Base-by-base conservation (phyloP, 1,284 basidiomycete species). In the Sutorius eximius region DNA sequence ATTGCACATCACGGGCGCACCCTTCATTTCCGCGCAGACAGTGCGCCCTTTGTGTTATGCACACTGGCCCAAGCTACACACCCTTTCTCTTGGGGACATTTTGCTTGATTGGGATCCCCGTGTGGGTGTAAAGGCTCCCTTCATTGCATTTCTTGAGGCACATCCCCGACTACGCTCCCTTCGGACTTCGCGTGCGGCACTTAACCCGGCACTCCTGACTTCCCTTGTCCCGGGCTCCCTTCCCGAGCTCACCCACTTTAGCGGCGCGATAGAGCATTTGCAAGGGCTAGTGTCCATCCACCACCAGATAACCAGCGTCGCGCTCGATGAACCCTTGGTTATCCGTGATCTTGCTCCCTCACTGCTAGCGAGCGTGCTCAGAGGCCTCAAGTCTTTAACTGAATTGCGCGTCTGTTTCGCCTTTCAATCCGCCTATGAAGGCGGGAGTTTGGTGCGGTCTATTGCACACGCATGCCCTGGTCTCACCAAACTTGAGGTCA, bases 401-500 rank as follows among this genome's bases (percentile, higher is more conserved):
- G 76, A 81, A 36, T 73, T 89, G 52, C 82, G 77, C 51, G 79
- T 89, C 47, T 75, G 80, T 16, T 89, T 89, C 64, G 77, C 79
- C 40, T 77, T 89, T 45, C 83, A 88, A 60, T 85, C 85, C 5
- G 82, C 83, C 60, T 88, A 88, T 61, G 87, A 89, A 61, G 84
- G 85, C 62, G 83, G 81, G 33, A 82, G 82, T 58, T 72, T 88
- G 49, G 74, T 89, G 43, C 80, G 84, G 45, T 81, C 83, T 5
- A 77, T 89, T 54, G 80, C 82, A 43, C 70, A 80, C 15, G 78
- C 83, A 2, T 88, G 86, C 61, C 86, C 87, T 13, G 76, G 78
- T 51, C 73, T 89, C 38, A 75, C 73, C 32, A 78, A 83, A 60
- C 75, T 89, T 8, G 81, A 86, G 57, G 70, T 89, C 43, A 81